Evolutionary conservation across 345 rosid genomes (phyloP), one percentile per base, ranked within the genome.

Genomic region (Anacardium occidentale): DNA sequence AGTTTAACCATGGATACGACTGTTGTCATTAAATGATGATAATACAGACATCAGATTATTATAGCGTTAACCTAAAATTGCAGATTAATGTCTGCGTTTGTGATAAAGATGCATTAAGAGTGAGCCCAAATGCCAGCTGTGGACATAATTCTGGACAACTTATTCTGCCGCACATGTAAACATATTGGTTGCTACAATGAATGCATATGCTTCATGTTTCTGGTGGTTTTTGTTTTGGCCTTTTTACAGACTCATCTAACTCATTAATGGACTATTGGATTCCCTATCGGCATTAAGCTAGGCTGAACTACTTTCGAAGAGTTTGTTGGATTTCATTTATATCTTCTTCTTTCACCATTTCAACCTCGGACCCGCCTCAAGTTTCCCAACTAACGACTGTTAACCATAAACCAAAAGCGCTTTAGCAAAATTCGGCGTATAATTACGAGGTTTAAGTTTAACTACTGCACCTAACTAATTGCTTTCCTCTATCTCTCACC

Each of bases 401-500:
- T 29, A 40, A 5, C 68, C 34, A 20, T 22, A 22, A 22, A 22
- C 13, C 0, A 7, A 8, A 22, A 29, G 63, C 29, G 52, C 20
- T 34, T 63, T 11, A 22, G 44, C 12, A 47, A 44, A 2, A 61
- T 32, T 20, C 44, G 17, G 14, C 4, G 10, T 5, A 18, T 22
- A 13, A 63, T 2, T 44, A 63, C n/a, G n/a, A n/a, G n/a, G n/a
- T n/a, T n/a, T n/a, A 51, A 54, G 53, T 53, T 59, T 66, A 77
- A 66, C 54, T 54, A 66, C 47, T 54, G 42, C 42, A 21, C 58
- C 47, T 72, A 62, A 53, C 68, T 68, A 62, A 53, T 57, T 59
- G 68, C 52, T 70, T 45, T 7, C 10, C 42, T 45, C 56, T 14
- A 13, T 70, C 42, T 5, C 56, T 17, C 24, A 65, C 45, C 14